Percentiles rank a stretch among this genome's conserved stretches.
Evolutionary conservation across 495 filamentous ascomycete genomes (phyloP).

Genomic region (Penicillium lividum): DNA sequence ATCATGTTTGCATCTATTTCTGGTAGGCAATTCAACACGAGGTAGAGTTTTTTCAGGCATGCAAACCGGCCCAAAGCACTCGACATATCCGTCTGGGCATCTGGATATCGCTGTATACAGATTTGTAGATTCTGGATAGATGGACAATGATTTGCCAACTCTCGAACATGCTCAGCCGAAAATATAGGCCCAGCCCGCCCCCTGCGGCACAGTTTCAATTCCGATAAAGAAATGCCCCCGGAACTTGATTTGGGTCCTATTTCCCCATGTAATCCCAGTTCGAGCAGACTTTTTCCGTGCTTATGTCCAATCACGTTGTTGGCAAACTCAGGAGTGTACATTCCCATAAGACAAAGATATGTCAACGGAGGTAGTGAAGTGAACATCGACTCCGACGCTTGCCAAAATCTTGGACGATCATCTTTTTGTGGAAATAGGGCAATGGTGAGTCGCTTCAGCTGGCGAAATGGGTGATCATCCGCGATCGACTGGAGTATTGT

Average conservation of each 20-base stretch:
- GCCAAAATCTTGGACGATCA: background rate
- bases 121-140: background rate
- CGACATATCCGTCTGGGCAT: background rate
- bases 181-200: background rate
- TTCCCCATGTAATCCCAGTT: background rate
- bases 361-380: background rate
- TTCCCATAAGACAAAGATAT: background rate
- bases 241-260: background rate
- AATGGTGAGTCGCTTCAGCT: background rate
- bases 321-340: too few relatives aligned
- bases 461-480: background rate
- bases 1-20: background rate
- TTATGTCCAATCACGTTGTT: too few relatives aligned
- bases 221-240: too few relatives aligned
- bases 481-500: background rate
- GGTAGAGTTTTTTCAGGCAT: background rate
- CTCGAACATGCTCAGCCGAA: background rate
- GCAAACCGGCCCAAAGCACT: constrained; percentile 1
- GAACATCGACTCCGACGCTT: background rate
- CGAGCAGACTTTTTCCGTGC: background rate
- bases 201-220: too few relatives aligned
- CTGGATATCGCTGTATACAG: background rate
- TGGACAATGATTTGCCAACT: background rate
- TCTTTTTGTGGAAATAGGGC: background rate
- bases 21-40: background rate